A percentile compares a stretch with the other conserved stretches of the same genome.
These are phyloP conservation scores for Marasmius tenuissimus DNA, from an alignment of 1,284 basidiomycete genomes.

Conservation along the genomic window DNA sequence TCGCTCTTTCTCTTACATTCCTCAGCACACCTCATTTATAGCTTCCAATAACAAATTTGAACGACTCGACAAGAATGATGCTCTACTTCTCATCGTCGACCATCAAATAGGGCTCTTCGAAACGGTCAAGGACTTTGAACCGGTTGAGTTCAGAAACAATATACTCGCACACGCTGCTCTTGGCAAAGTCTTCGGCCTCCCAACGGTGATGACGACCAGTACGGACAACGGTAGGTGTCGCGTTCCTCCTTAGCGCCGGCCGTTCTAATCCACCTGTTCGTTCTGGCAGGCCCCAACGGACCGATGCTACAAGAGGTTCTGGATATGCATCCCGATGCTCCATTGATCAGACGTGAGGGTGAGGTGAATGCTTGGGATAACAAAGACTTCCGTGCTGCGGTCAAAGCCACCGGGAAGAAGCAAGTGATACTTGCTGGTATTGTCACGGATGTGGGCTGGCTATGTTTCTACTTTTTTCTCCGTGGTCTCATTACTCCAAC, in stretches of 20 bases:
- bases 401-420: slow-evolving; percentile 46
- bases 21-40: slow-evolving; percentile 8
- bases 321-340: slow-evolving; percentile 42
- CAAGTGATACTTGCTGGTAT: slow-evolving; percentile 49
- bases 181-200: slow-evolving; percentile 42
- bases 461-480: neutral
- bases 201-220: slow-evolving; percentile 45
- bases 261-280: slow-evolving; percentile 10
- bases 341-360: slow-evolving; percentile 44
- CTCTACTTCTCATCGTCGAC: slow-evolving; percentile 44
- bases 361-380: slow-evolving; percentile 54
- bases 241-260: neutral
- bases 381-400: slow-evolving; percentile 43
- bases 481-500: neutral
- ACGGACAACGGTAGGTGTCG: slow-evolving; percentile 34
- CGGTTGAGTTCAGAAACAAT: slow-evolving; percentile 39
- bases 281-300: slow-evolving; percentile 41
- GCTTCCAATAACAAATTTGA: neutral
- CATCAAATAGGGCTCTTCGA: slow-evolving; percentile 48
- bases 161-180: slow-evolving; percentile 46
- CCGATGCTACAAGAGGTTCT: slow-evolving; percentile 42
- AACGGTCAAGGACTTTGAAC: slow-evolving; percentile 37
- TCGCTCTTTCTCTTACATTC: slow-evolving; percentile 28
- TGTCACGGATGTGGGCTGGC: slow-evolving; percentile 40
- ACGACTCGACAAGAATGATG: slow-evolving; percentile 32